phyloP scores from a whole-genome alignment of 2,329 filamentous ascomycete genomes.

The Ascomycota sp. region DNA sequence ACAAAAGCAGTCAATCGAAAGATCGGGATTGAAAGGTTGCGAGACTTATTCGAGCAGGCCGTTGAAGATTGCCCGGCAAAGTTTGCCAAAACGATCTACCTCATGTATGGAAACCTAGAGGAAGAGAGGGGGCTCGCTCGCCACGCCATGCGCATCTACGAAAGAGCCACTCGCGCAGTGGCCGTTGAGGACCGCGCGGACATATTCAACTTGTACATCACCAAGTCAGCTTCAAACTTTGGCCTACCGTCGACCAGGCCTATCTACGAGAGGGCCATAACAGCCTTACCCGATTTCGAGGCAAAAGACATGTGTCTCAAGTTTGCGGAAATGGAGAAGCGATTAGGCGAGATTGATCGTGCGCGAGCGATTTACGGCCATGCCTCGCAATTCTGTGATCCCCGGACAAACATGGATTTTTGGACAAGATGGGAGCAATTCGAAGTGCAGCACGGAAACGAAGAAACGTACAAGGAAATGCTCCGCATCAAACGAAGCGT shows the following conservation, averaged over 20 bases:
- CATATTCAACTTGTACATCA: constrained; percentile 99
- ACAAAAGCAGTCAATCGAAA: constrained; percentile 94
- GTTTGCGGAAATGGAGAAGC: constrained; percentile 90
- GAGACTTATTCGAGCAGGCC: constrained; percentile 93
- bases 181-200: constrained; percentile 85
- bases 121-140: constrained; percentile 86
- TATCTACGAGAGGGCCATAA: constrained; percentile 92
- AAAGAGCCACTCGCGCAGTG: constrained; percentile 84
- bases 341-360: constrained; percentile 82
- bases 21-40: constrained; percentile 80
- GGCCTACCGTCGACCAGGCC: constrained; percentile 82
- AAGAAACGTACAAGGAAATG: constrained; percentile 99
- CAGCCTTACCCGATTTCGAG: constrained; percentile 78
- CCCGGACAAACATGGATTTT: constrained; percentile 70
- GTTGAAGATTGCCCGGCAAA: constrained; percentile 86
- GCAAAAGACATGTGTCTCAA: constrained; percentile 97
- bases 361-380: constrained; percentile 92
- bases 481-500: constrained; percentile 92
- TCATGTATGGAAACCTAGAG: constrained; percentile 96
- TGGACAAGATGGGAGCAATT: constrained; percentile 97
- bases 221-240: constrained; percentile 95
- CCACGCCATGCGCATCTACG: constrained; percentile 98
- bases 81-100: constrained; percentile 86
- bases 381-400: constrained; percentile 92
- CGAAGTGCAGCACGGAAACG: constrained; percentile 94